Evolutionary conservation across 2,329 filamentous ascomycete species (phyloP).

Genomic region (Cephalotrichum gorgonifer): DNA sequence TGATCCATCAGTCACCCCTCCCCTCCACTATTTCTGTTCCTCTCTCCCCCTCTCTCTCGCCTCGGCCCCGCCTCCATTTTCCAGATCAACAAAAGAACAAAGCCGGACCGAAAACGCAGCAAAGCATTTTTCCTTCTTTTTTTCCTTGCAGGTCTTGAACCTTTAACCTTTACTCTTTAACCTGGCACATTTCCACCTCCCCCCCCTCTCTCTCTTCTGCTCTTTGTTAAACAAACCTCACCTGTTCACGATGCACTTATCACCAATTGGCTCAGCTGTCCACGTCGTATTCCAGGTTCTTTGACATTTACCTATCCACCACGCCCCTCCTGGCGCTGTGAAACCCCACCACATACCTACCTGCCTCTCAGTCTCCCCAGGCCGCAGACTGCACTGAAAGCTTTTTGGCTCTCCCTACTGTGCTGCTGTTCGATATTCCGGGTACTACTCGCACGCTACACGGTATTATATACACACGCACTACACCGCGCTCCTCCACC

Average conservation of each 20-base stretch:
- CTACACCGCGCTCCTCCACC: too few species aligned
- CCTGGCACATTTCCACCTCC: too few species aligned
- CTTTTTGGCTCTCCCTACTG: too few species aligned
- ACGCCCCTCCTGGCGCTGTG: background rate
- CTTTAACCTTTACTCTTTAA: too few species aligned
- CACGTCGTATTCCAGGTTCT: conserved; percentile 4
- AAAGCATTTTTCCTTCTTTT: background rate
- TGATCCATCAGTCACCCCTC: too few species aligned
- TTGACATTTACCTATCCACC: conserved; percentile 1
- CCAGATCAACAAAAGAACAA: background rate
- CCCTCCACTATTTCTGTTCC: too few species aligned
- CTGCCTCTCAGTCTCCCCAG: background rate
- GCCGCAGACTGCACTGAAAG: too few species aligned
- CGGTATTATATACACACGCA: too few species aligned
- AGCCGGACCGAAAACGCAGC: background rate
- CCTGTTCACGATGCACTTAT: conserved; percentile 2
- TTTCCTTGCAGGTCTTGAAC: too few species aligned
- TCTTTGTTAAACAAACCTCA: background rate
- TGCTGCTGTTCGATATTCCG: too few species aligned
- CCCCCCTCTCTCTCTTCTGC: background rate
- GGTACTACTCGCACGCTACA: too few species aligned
- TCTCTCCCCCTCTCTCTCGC: background rate
- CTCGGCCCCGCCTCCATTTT: background rate
- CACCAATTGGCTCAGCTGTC: background rate
- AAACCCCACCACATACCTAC: background rate